Evolutionary conservation across 495 filamentous ascomycete genomes (phyloP).

Genomic region (Penicillium steckii): DNA sequence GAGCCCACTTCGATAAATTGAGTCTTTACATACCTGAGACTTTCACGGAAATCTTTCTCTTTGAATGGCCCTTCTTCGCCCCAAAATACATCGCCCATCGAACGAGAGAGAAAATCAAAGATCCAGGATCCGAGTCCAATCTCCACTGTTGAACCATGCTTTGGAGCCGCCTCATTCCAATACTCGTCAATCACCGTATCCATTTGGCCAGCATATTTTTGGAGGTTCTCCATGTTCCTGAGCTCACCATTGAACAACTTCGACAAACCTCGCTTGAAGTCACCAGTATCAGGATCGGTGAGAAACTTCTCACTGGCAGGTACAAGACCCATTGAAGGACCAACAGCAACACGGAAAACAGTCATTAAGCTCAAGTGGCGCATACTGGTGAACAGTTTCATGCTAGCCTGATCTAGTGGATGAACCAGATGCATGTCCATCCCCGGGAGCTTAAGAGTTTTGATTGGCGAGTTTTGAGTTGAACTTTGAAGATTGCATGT

Average conservation of each 20-base stretch:
- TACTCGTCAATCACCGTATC: not conserved
- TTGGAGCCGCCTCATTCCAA: not conserved
- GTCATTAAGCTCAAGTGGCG: not conserved
- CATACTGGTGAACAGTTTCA: not conserved
- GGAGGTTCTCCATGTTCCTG: not conserved
- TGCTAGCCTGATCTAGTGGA: not conserved
- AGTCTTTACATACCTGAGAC: not conserved
- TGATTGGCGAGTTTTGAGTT: not conserved
- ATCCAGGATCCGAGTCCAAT: not conserved
- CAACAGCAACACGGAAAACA: conserved; percentile 1
- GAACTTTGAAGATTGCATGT: not conserved
- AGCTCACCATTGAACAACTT: conserved; percentile 2
- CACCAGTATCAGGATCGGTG: conserved; percentile 1
- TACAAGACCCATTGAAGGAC: not conserved
- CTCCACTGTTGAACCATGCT: not conserved
- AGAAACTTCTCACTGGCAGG: not conserved
- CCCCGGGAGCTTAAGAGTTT: not conserved
- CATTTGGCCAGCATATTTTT: not conserved
- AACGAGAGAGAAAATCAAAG: not conserved
- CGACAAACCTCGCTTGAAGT: not conserved
- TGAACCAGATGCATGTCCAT: not conserved
- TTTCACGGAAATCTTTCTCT: not conserved
- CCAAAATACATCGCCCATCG: not conserved
- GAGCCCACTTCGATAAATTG: not conserved
- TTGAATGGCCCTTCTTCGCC: not conserved